Conservation (phyloP, 768 basidiomycete species). For the Tylopilus felleus region DNA sequence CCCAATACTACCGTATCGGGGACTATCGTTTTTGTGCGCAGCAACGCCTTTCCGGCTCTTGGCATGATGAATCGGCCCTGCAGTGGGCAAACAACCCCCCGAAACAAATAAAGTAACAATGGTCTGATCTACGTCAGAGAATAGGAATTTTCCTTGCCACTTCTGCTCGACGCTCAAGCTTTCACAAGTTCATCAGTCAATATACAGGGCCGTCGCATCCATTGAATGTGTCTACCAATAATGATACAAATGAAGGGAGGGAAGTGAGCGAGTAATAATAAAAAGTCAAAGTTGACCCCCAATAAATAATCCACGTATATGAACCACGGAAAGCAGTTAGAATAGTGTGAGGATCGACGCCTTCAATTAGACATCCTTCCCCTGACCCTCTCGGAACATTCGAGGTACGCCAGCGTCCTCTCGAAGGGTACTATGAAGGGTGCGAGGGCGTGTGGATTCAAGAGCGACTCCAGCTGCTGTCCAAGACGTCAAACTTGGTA, state of each 20-base stretch:
- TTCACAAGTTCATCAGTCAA: neutral
- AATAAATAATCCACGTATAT: conserved; percentile 12
- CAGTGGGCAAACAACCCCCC: no score
- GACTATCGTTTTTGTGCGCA: no score
- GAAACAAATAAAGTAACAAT: no score
- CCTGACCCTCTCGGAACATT: conserved; percentile 24
- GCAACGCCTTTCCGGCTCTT: no score
- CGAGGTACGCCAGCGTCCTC: conserved; percentile 25
- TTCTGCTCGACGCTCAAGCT: neutral
- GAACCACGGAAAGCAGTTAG: neutral
- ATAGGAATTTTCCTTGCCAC: neutral
- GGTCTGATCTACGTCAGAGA: no score
- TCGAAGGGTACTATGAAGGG: conserved; percentile 2
- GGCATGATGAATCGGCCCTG: no score
- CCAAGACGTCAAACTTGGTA: conserved; percentile 38
- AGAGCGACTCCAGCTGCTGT: conserved; percentile 23
- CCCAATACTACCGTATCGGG: no score
- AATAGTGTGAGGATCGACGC: neutral
- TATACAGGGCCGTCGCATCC: neutral
- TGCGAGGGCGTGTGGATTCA: conserved; percentile 17
- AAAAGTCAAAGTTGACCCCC: neutral
- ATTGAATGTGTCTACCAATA: conserved; percentile 4
- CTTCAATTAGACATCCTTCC: conserved; percentile 22
- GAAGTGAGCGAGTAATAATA: conserved; percentile 2
- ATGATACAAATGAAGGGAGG: conserved; percentile 12